Evolutionary conservation across 352 stramenopile genomes (phyloP).

Genomic region (Pythium pyrilobum): DNA sequence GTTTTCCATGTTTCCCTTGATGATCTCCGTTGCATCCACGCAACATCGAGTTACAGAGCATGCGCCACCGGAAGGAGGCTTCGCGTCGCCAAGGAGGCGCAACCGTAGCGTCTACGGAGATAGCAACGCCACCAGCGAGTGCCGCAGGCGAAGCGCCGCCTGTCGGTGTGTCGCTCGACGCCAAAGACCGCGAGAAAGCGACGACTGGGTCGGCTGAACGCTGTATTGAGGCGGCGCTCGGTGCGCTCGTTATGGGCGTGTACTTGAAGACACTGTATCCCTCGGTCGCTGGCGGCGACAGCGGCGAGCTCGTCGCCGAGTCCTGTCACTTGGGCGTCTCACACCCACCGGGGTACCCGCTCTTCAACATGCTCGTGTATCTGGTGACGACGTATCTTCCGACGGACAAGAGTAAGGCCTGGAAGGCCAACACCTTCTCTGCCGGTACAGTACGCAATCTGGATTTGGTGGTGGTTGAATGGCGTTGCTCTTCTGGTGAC

Average conservation of each 20-base stretch:
- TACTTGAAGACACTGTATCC: conserved; percentile 82
- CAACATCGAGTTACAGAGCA: not conserved
- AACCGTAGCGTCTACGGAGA: not conserved
- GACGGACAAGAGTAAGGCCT: conserved; percentile 45
- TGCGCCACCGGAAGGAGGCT: conserved; percentile 5
- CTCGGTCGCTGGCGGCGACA: conserved; percentile 87
- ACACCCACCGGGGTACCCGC: conserved; percentile 93
- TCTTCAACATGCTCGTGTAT: conserved; percentile 90
- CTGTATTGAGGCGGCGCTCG: not conserved
- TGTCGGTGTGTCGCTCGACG: not conserved
- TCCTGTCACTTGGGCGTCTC: conserved; percentile 90
- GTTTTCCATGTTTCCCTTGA: conserved; percentile 16
- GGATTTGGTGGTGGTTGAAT: too few relatives aligned
- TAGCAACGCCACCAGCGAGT: not conserved
- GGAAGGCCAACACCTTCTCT: conserved; percentile 86
- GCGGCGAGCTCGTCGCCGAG: conserved; percentile 92
- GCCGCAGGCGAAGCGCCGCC: conserved; percentile 9
- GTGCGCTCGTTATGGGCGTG: conserved; percentile 21
- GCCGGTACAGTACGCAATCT: conserved; percentile 49
- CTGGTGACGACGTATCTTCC: conserved; percentile 38
- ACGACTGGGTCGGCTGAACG: not conserved
- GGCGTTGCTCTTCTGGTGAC: not conserved
- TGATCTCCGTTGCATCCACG: too few relatives aligned
- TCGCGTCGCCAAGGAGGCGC: not conserved
- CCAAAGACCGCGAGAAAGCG: not conserved